phyloP scores from a whole-genome alignment of 345 rosid genomes.

The Erysimum cheiranthoides region DNA sequence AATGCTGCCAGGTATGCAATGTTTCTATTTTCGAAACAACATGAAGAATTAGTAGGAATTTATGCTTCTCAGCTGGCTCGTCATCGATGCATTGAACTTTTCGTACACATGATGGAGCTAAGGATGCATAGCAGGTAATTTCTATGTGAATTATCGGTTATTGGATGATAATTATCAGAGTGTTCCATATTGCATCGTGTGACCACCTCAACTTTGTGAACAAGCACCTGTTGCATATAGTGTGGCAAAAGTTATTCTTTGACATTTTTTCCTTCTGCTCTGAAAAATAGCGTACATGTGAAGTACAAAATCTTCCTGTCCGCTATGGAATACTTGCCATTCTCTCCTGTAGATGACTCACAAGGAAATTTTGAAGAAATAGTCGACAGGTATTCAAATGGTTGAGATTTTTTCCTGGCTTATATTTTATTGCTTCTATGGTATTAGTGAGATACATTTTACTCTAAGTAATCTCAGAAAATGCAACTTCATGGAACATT shows the following conservation, averaged over 20 bases:
- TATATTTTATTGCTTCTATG: neutral
- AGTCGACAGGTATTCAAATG: conserved; percentile 73
- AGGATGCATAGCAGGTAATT: conserved; percentile 88
- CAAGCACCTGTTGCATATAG: conserved; percentile 18
- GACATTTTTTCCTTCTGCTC: conserved; percentile 33
- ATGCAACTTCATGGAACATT: conserved; percentile 36
- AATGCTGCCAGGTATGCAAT: conserved; percentile 81
- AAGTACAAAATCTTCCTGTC: conserved; percentile 91
- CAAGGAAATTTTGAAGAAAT: conserved; percentile 97
- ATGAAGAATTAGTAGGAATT: conserved; percentile 91
- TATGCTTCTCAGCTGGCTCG: conserved; percentile 96
- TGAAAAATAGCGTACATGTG: conserved; percentile 71
- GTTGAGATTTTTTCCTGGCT: conserved; percentile 29
- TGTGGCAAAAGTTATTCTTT: conserved; percentile 25
- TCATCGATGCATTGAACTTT: conserved; percentile 95
- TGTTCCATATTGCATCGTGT: conserved; percentile 24
- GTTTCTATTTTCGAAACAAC: conserved; percentile 96
- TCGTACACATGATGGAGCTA: conserved; percentile 98
- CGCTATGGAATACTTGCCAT: conserved; percentile 88
- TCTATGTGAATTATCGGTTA: conserved; percentile 1
- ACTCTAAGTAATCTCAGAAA: conserved; percentile 32
- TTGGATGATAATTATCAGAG: conserved; percentile 7
- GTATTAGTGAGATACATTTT: conserved; percentile 25
- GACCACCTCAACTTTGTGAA: conserved; percentile 11
- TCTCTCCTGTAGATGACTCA: conserved; percentile 69